Evolutionary conservation across 116 monocot genomes (phyloP).

Genomic region (Iris pallida): DNA sequence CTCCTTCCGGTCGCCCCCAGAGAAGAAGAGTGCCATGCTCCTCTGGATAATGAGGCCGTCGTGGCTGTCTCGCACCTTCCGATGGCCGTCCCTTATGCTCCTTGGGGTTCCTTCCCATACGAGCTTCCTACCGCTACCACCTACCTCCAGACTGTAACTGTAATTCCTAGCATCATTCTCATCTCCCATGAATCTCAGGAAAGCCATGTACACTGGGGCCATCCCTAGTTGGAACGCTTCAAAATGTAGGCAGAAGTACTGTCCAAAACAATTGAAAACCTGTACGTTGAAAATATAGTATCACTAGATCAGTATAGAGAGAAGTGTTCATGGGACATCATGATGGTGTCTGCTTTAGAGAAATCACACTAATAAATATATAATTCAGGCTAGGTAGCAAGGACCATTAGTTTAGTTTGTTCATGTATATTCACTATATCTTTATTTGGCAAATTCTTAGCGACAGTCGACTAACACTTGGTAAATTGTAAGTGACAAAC

Average conservation of each 20-base stretch:
- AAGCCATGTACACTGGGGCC: slow-evolving; percentile 71
- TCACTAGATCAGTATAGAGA: not conserved
- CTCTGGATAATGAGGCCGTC: slow-evolving; percentile 71
- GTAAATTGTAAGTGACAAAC: not conserved
- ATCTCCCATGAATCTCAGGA: slow-evolving; percentile 65
- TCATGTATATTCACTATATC: not conserved
- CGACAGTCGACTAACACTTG: not conserved
- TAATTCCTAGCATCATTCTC: slow-evolving; percentile 57
- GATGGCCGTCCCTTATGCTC: slow-evolving; percentile 61
- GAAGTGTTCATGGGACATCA: not conserved
- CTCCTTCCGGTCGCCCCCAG: slow-evolving; percentile 54
- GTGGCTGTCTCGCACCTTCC: slow-evolving; percentile 59
- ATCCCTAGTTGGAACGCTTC: slow-evolving; percentile 65
- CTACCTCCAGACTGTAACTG: slow-evolving; percentile 64
- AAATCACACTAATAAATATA: not conserved
- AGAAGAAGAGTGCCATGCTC: slow-evolving; percentile 71
- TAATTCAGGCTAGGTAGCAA: no score
- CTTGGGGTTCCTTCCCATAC: slow-evolving; percentile 58
- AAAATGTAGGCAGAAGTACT: slow-evolving; percentile 67
- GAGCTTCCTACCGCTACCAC: slow-evolving; percentile 46
- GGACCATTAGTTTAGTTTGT: not conserved
- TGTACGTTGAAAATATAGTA: not conserved
- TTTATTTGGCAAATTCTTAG: not conserved
- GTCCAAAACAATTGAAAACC: slow-evolving; percentile 72
- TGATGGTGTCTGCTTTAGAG: not conserved